Conservation (phyloP, 306 rosid genomes). For the Chamaecrista fasciculata region DNA sequence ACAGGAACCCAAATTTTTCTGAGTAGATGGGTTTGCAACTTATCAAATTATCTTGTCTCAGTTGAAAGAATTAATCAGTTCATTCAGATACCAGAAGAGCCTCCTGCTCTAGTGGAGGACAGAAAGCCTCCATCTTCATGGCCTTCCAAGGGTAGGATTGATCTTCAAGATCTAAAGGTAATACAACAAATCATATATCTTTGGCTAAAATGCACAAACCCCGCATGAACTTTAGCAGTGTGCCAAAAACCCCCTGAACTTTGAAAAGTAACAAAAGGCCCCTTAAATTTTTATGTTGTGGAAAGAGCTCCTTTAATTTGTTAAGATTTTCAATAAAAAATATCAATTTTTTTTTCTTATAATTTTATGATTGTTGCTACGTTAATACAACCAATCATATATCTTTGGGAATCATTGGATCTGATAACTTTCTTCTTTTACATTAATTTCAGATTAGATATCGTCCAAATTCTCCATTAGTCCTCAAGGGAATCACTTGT, state of each 20-base stretch:
- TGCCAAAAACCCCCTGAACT: too few species aligned
- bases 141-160: conserved; percentile 70
- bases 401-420: too few species aligned
- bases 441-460: conserved; percentile 46
- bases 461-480: conserved; percentile 54
- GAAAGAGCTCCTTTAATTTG: too few species aligned
- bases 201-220: too few species aligned
- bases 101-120: conserved; percentile 45
- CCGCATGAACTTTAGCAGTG: too few species aligned
- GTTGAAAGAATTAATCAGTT: conserved; percentile 79
- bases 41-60: conserved; percentile 51
- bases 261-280: too few species aligned
- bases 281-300: too few species aligned
- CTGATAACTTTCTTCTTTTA: not conserved
- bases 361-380: too few species aligned
- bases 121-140: conserved; percentile 57
- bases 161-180: conserved; percentile 53
- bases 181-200: not conserved
- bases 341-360: too few species aligned
- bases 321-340: too few species aligned
- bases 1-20: conserved; percentile 35
- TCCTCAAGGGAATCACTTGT: conserved; percentile 65
- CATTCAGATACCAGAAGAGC: conserved; percentile 61
- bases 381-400: too few species aligned
- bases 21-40: conserved; percentile 45